phyloP scores from a whole-genome alignment of 2,329 filamentous ascomycete species.

The Sclerotinia subarctica region DNA sequence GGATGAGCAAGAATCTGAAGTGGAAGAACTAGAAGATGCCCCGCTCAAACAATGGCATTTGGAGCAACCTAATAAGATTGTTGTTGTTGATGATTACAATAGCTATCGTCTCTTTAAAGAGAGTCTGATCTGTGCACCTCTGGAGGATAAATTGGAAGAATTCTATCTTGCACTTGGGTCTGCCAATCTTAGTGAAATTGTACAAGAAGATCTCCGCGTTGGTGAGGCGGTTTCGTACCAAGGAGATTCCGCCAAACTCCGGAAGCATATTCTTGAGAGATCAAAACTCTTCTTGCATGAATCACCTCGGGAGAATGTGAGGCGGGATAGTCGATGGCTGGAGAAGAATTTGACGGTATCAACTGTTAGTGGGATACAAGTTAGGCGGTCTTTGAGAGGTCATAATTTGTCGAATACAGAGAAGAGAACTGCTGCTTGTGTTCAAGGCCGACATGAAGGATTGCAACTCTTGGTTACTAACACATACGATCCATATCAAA shows the following conservation, averaged over 20 bases:
- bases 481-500: slow-evolving; percentile 80
- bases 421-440: slow-evolving; percentile 71
- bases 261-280: slow-evolving; percentile 81
- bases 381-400: slow-evolving; percentile 72
- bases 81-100: slow-evolving; percentile 83
- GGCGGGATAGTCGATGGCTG: slow-evolving; percentile 85
- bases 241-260: slow-evolving; percentile 63
- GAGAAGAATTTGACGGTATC: slow-evolving; percentile 79
- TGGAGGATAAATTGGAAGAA: slow-evolving; percentile 80
- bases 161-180: slow-evolving; percentile 84
- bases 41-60: slow-evolving; percentile 61
- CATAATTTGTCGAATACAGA: slow-evolving; percentile 67
- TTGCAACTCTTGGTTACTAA: slow-evolving; percentile 71
- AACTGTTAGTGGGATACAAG: slow-evolving; percentile 72
- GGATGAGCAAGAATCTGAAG: slow-evolving; percentile 43
- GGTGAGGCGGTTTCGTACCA: slow-evolving; percentile 60
- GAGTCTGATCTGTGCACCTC: slow-evolving; percentile 78
- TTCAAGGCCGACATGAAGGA: slow-evolving; percentile 50
- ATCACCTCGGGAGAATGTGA: slow-evolving; percentile 67
- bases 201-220: slow-evolving; percentile 74
- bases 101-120: slow-evolving; percentile 87
- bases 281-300: slow-evolving; percentile 87
- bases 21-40: slow-evolving; percentile 46
- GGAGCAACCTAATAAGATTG: slow-evolving; percentile 66
- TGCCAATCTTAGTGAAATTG: slow-evolving; percentile 68